Evolutionary conservation across 192 early-diverging fungal species (phyloP), one percentile per base, ranked within the genome.

Genomic region (Phycomyces blakesleeanus): DNA sequence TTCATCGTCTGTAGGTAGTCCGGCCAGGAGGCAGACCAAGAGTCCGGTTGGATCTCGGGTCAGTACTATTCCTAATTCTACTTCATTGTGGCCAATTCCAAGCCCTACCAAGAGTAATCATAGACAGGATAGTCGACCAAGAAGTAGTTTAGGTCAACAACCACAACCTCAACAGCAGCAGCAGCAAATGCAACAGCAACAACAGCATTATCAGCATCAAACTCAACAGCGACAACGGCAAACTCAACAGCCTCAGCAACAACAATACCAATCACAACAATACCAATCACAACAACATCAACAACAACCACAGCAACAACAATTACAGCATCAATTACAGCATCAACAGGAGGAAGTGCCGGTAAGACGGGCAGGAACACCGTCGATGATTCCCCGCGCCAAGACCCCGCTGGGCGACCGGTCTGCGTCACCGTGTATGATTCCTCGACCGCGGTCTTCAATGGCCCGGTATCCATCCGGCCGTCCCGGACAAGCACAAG

Each of bases 321-420:
- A 12, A 59, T 57, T 9, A 42, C 51, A 14, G 10, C 50, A 38
- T 20, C 21, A 51, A 14, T 42, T 24, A 51, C 42, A 38, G 5
- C 21, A 51, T 24, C 40, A 41, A 40, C 58, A 49, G 11, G 34
- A 38, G 26, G 52, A 42, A 24, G 40, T 52, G 6, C 52, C 40
- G 5, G 54, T 55, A 1, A 21, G 66, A 25, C 58, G 59, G 5
- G 44, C 64, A 21, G 63, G 57, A 16, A 66, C 70, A n/a, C 73
- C 73, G 0, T 70, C 68, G 12, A 26, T 75, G 57, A 75, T 75
- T 38, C 73, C 73, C n/a, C 56, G 73, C n/a, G 67, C 73, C 16
- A 75, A 67, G 25, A 73, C 71, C 0, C 71, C 67, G 14, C 39
- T 44, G 49, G 51, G 21, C 34, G 26, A 54, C 26, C 26, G 55